Evolutionary conservation across 2,329 filamentous ascomycete species (phyloP).

Genomic region (Monosporascus sp.): DNA sequence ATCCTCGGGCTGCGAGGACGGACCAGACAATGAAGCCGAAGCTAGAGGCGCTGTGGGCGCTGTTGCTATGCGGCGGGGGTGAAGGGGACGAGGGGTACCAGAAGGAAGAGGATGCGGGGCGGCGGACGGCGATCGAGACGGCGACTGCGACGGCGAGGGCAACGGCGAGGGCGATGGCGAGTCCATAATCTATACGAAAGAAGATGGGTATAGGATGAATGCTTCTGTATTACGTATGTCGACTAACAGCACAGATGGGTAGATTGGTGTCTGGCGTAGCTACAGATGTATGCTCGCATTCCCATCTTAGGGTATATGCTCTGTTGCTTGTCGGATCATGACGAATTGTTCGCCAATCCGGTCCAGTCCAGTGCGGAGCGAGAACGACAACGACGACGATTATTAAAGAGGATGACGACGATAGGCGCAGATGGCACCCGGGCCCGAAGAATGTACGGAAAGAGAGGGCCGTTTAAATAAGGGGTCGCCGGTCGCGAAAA

Average conservation of each 20-base stretch:
- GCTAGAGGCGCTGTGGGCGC: neutral
- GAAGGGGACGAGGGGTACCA: neutral
- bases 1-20: conserved; percentile 20
- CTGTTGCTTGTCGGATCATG: neutral
- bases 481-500: too few relatives aligned
- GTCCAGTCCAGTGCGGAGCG: conserved; percentile 7
- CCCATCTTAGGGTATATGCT: neutral
- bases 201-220: too few relatives aligned
- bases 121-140: neutral
- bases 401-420: neutral
- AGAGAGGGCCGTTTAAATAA: too few relatives aligned
- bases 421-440: neutral
- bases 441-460: too few relatives aligned
- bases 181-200: too few relatives aligned
- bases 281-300: neutral
- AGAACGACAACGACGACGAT: conserved; percentile 10
- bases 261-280: too few relatives aligned
- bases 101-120: neutral
- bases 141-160: neutral
- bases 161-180: too few relatives aligned
- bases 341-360: neutral
- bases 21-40: neutral
- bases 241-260: neutral
- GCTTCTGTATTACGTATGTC: too few relatives aligned
- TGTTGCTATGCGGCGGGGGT: neutral